Percentiles rank a stretch among this genome's conserved stretches.
These are phyloP conservation scores for Canna indica DNA, from an alignment of 176 grass and related monocot species.

Conservation along the genomic window DNA sequence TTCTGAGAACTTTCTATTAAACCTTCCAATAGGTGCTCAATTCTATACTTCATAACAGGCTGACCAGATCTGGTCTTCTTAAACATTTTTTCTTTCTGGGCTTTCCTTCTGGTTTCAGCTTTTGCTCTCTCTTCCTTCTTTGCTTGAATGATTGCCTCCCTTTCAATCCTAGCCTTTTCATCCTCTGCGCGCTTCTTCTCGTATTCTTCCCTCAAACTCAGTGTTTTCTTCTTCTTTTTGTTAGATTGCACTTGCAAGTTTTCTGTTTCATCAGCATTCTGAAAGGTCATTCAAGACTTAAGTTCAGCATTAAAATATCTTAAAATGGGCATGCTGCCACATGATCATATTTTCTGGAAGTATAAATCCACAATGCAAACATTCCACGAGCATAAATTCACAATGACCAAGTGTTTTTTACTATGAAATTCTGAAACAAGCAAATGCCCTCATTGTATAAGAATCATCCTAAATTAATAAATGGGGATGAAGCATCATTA, in stretches of 20 bases:
- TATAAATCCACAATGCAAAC: neutral
- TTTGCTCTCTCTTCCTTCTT: slow-evolving; percentile 43
- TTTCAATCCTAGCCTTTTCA: slow-evolving; percentile 61
- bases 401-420: neutral
- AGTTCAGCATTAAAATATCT: neutral
- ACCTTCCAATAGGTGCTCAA: slow-evolving; percentile 69
- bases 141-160: slow-evolving; percentile 37
- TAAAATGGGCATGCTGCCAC: neutral
- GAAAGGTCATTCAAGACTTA: neutral
- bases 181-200: slow-evolving; percentile 62
- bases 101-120: slow-evolving; percentile 47
- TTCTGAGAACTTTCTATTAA: slow-evolving; percentile 45
- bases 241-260: slow-evolving; percentile 20
- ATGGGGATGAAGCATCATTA: too few relatives aligned
- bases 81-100: slow-evolving; percentile 70
- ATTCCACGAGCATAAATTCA: neutral
- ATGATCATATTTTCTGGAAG: neutral
- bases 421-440: neutral
- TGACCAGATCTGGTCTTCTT: slow-evolving; percentile 86
- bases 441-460: too few relatives aligned
- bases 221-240: slow-evolving; percentile 34
- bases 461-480: too few relatives aligned
- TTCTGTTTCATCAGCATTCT: slow-evolving; percentile 22
- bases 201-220: slow-evolving; percentile 62
- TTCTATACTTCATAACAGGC: slow-evolving; percentile 81